A percentile compares a stretch with the other conserved stretches of the same genome.
These are phyloP conservation scores for Lipomyces spencermartinsiae DNA, from an alignment of 805 yeast genomes.

Conservation along the genomic window DNA sequence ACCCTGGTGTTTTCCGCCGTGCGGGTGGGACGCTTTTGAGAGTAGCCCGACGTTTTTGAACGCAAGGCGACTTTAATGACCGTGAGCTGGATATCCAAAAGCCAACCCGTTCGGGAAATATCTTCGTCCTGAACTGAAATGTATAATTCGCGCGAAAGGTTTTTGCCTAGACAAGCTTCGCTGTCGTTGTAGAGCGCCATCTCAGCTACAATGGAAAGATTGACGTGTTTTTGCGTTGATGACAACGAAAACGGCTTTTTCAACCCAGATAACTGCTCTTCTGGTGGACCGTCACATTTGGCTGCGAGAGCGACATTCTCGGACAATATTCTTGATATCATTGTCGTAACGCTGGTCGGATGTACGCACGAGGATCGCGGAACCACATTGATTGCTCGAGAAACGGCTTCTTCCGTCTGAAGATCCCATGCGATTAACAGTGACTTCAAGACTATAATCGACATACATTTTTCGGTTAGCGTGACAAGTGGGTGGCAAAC, in stretches of 20 bases:
- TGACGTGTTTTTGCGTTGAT: slow-evolving; percentile 16
- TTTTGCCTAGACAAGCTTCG: slow-evolving; percentile 3
- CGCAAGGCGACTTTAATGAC: slow-evolving; percentile 8
- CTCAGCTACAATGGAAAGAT: slow-evolving; percentile 10
- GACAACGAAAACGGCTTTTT: slow-evolving; percentile 19
- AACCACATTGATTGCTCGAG: neutral
- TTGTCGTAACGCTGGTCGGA: no score
- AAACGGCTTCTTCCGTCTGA: slow-evolving; percentile 11
- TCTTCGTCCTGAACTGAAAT: slow-evolving; percentile 17
- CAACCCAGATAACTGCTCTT: slow-evolving; percentile 19
- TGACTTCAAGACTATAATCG: slow-evolving; percentile 17
- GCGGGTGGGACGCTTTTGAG: neutral
- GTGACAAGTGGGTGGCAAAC: slow-evolving; percentile 20
- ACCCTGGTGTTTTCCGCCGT: neutral
- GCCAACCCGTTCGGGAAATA: neutral
- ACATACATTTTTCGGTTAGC: slow-evolving; percentile 2
- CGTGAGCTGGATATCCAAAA: slow-evolving; percentile 6
- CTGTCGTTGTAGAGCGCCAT: slow-evolving; percentile 7
- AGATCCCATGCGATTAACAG: slow-evolving; percentile 13
- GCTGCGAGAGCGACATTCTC: slow-evolving; percentile 6
- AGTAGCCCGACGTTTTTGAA: slow-evolving; percentile 6
- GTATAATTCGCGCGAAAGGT: slow-evolving; percentile 3
- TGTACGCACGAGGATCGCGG: slow-evolving; percentile 10
- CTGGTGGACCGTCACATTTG: slow-evolving; percentile 18
- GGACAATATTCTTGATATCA: neutral